phyloP scores from a whole-genome alignment of 768 basidiomycete genomes.

The Leccinum rimulosum region DNA sequence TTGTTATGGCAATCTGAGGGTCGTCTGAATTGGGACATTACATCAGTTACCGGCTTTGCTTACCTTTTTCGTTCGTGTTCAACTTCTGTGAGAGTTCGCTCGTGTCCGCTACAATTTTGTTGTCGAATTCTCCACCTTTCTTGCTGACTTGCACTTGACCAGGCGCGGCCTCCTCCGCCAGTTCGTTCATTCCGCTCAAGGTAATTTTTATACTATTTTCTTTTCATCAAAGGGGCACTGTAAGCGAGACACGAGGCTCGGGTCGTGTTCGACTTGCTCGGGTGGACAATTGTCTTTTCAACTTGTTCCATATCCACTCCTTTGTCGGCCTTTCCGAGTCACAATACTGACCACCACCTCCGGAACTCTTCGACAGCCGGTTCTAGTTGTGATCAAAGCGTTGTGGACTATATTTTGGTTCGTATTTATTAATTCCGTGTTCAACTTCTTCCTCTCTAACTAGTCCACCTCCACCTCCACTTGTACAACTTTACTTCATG shows the following conservation, averaged over 20 bases:
- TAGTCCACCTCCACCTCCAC: constrained; percentile 1
- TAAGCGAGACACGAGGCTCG: constrained; percentile 28
- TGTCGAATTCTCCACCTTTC: neutral
- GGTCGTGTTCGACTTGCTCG: constrained; percentile 17
- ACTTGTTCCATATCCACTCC: constrained; percentile 20
- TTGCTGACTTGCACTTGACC: constrained; percentile 19
- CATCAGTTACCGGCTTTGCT: constrained; percentile 41
- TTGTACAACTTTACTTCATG: constrained; percentile 32
- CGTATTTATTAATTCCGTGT: constrained; percentile 29
- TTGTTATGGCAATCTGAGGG: constrained; percentile 30
- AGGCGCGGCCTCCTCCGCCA: constrained; percentile 74
- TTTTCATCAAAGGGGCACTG: constrained; percentile 2
- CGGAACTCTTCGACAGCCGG: constrained; percentile 18
- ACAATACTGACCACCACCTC: constrained; percentile 20
- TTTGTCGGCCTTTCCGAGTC: constrained; percentile 14
- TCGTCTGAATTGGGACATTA: constrained; percentile 46
- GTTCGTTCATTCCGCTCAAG: constrained; percentile 58
- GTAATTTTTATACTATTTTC: constrained; percentile 34
- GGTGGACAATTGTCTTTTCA: constrained; percentile 27
- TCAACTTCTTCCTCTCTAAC: constrained; percentile 13
- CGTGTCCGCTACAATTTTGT: constrained; percentile 1
- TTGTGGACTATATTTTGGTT: constrained; percentile 21
- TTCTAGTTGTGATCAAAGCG: constrained; percentile 26
- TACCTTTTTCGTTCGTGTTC: constrained; percentile 42
- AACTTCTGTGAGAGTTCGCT: constrained; percentile 29